These are phyloP conservation scores for Royoungia palumana DNA, from an alignment of 768 basidiomycete genomes.

Conservation along the genomic window DNA sequence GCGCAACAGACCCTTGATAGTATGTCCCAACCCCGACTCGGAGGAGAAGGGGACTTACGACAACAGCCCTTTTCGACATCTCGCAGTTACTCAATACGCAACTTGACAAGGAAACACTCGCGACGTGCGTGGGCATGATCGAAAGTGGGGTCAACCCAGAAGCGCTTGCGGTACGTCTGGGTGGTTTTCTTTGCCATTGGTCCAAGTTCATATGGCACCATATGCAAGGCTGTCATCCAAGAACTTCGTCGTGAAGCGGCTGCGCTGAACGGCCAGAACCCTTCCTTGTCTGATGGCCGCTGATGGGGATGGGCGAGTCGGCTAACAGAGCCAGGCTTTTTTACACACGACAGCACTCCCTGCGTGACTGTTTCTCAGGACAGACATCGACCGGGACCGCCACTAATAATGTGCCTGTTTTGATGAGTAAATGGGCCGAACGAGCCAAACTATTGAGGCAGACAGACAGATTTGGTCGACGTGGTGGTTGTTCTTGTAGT, in stretches of 20 bases:
- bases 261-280: constrained; percentile 30
- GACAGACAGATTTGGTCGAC: constrained; percentile 18
- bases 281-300: constrained; percentile 23
- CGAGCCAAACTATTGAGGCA: constrained; percentile 2
- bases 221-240: constrained; percentile 71
- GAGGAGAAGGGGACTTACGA: constrained; percentile 6
- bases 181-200: neutral
- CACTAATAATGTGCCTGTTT: constrained; percentile 10
- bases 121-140: constrained; percentile 88
- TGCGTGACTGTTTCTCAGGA: constrained; percentile 1
- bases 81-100: constrained; percentile 86
- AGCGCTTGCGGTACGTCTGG: constrained; percentile 72
- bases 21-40: constrained; percentile 33
- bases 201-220: constrained; percentile 5
- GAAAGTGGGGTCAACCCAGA: constrained; percentile 92
- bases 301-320: constrained; percentile 1
- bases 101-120: constrained; percentile 88
- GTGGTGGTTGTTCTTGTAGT: constrained; percentile 18
- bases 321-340: neutral
- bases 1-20: constrained; percentile 72
- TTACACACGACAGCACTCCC: neutral
- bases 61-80: constrained; percentile 76
- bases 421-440: constrained; percentile 1
- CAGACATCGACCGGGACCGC: neutral
- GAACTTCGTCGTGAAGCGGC: constrained; percentile 74